Evolutionary conservation across 805 yeast species (phyloP), one percentile per base, ranked within the genome.

Genomic region (Schwanniomyces pseudopolymorphus): DNA sequence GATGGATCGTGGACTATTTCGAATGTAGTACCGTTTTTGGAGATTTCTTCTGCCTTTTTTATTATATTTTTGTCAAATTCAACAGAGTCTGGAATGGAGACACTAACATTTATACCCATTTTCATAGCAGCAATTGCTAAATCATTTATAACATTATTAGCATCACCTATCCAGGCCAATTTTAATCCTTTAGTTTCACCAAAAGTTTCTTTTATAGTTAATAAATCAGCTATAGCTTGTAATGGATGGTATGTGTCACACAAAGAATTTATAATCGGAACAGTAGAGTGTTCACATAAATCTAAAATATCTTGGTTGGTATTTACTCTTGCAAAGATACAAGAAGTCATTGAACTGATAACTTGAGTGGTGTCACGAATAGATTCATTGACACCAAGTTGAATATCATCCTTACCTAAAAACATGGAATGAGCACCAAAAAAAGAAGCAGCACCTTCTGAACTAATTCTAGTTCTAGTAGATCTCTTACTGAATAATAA

Each of bases 381-480:
- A 0, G 90, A 78, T 72, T 90, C 97, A 61, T 90, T 90, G 39
- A 87, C 95, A 33, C 97, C 97, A 44, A 90, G 72, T 66, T 90
- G 97, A 61, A 91, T 90, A 57, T 90, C 97, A 54, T 89, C 96
- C 56, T 85, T 87, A 37, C 97, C 96, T 53, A 90, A 73, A 59
- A 91, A 90, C 91, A 90, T 85, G 13, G 97, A 95, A 56, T 84
- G 91, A 4, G 88, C 97, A 20, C 96, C 97, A 53, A 90, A 84
- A 60, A 85, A 89, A 4, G 85, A 78, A 10, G 89, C 85, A 11
- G 97, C 97, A 42, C 94, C 96, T 63, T 90, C 97, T 3, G 89
- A 75, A 5, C 96, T 87, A 35, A 90, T 80, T 64, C 97, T 81
- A 16, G 97, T 90, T 65, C 97, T 79, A 14, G 97, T 90, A 6